Percentiles rank a stretch among this genome's conserved stretches.
Conservation (phyloP, 1,284 basidiomycete genomes). For the Apiotrichum domesticum region DNA sequence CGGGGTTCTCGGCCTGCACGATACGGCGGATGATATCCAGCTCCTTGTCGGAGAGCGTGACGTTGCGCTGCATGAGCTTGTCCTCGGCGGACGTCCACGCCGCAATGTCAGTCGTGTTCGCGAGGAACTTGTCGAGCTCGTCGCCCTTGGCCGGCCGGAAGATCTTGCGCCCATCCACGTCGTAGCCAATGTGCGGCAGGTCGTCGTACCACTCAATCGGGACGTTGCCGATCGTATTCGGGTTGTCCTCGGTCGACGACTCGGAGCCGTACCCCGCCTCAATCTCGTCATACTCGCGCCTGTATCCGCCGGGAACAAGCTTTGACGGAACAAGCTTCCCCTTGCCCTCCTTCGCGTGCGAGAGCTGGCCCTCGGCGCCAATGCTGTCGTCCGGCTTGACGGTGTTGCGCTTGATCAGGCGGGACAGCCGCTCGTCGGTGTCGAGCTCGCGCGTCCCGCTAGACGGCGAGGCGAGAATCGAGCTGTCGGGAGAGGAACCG, state of each 20-base stretch:
- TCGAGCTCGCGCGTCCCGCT: slow-evolving; percentile 12
- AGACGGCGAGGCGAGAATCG: slow-evolving; percentile 15
- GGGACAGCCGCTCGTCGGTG: slow-evolving; percentile 27
- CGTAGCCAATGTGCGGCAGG: slow-evolving; percentile 97
- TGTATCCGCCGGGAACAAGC: slow-evolving; percentile 72
- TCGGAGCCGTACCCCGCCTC: slow-evolving; percentile 96
- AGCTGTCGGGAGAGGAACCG: slow-evolving; percentile 17
- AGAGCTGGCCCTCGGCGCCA: slow-evolving; percentile 41
- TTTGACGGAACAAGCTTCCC: slow-evolving; percentile 39
- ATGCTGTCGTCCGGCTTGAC: slow-evolving; percentile 43
- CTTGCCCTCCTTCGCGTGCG: slow-evolving; percentile 38
- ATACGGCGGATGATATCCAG: slow-evolving; percentile 90
- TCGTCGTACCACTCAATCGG: slow-evolving; percentile 99
- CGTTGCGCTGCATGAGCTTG: slow-evolving; percentile 78
- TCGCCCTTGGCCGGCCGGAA: slow-evolving; percentile 91
- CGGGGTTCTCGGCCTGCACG: slow-evolving; percentile 85
- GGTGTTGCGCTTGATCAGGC: slow-evolving; percentile 37
- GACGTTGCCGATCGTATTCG: slow-evolving; percentile 90
- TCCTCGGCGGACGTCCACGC: slow-evolving; percentile 94
- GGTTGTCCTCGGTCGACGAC: slow-evolving; percentile 93
- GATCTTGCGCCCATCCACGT: slow-evolving; percentile 90
- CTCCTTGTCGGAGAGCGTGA: slow-evolving; percentile 82
- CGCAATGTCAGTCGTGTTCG: slow-evolving; percentile 85
- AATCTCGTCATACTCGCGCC: slow-evolving; percentile 87
- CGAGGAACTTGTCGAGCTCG: slow-evolving; percentile 94